Evolutionary conservation across 495 filamentous ascomycete genomes (phyloP), one percentile per base, ranked within the genome.

Genomic region (Penicillium dipodomyicola): DNA sequence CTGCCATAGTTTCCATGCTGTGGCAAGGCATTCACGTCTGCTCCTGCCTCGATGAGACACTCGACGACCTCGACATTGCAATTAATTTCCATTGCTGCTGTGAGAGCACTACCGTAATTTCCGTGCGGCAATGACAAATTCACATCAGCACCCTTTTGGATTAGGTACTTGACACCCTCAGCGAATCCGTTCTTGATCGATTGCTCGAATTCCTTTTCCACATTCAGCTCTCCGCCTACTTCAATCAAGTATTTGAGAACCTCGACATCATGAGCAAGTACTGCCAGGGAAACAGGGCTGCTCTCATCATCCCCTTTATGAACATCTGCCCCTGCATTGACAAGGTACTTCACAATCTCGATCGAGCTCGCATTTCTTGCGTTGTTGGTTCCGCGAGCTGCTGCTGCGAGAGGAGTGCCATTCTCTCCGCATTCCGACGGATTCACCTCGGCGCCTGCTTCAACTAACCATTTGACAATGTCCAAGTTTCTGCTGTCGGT

Each of bases 91-190:
- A 14, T 5, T 12, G 30, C 30, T 33, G 30, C 30, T 33, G 30
- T 33, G 11, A 33, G 30, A 33, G 30, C 30, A 33, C 14, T 33
- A 11, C 30, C 30, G 4, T 33, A 33, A 12, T 33, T 33, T 12
- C 30, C 30, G 14, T 33, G 30, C 4, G 30, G 30, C 30, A 63
- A 39, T 8, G 33, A 22, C 50, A 59, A 51, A 58, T 70, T 71
- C 15, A 71, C 54, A 57, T 73, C 55, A 10, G 69, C 67, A 14
- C 71, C 71, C 48, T 52, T 53, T 35, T 69, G 53, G 1, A 72
- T 25, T 4, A 73, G 64, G 19, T 64, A 53, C 32, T 58, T 49
- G 11, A 75, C 59, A 29, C 64, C 49, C 10, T 65, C 59, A 29
- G 51, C 4, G n/a, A 32, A 32, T 30, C 27, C 6, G 15, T 2